Percentiles rank a stretch among this genome's conserved stretches.
Evolutionary conservation across 2,329 filamentous ascomycete species (phyloP).

Genomic region (Xylaria sp.): DNA sequence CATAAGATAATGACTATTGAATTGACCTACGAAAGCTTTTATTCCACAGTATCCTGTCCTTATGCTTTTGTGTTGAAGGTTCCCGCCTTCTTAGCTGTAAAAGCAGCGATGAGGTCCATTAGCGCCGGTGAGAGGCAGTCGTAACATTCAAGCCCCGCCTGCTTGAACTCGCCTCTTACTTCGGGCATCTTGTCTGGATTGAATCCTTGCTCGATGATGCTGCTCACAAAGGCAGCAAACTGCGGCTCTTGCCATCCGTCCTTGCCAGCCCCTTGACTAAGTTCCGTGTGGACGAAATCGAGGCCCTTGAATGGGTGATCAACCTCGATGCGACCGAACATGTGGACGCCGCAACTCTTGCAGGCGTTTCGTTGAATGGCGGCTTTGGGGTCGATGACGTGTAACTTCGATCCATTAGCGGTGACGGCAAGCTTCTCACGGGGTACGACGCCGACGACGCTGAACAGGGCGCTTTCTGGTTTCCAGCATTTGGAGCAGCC

Average conservation of each 20-base stretch:
- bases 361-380: constrained; percentile 71
- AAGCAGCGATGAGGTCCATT: constrained; percentile 63
- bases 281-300: constrained; percentile 74
- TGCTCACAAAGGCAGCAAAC: constrained; percentile 74
- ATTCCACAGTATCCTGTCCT: not conserved
- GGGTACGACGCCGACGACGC: constrained; percentile 70
- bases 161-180: constrained; percentile 64
- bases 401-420: constrained; percentile 67
- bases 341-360: constrained; percentile 67
- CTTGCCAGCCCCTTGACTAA: constrained; percentile 56
- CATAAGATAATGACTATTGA: not conserved
- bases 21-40: constrained; percentile 8
- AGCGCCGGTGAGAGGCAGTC: constrained; percentile 69
- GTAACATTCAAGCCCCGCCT: constrained; percentile 68
- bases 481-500: constrained; percentile 81
- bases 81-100: constrained; percentile 61
- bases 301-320: constrained; percentile 74
- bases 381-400: constrained; percentile 55
- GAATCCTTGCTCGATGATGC: constrained; percentile 75
- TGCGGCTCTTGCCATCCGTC: constrained; percentile 78
- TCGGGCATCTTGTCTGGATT: constrained; percentile 63
- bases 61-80: constrained; percentile 20
- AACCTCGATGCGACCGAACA: constrained; percentile 72
- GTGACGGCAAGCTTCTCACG: constrained; percentile 64
- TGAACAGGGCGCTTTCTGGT: constrained; percentile 70